Conservation (phyloP, 768 basidiomycete genomes). For the Rhizopogon vesiculosus region DNA sequence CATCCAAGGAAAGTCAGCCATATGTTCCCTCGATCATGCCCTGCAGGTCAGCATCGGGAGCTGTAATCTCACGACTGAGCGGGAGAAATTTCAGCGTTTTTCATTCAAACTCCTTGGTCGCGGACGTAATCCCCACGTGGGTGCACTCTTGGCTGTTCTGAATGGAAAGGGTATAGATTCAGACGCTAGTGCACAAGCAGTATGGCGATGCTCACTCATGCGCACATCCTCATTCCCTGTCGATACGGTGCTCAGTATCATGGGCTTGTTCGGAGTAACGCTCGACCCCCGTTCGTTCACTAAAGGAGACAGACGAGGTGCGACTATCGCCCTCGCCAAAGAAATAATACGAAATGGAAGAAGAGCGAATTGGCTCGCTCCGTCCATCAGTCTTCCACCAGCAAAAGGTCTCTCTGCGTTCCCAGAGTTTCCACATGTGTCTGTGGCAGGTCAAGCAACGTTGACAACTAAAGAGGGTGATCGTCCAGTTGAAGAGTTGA, state of each 20-base stretch:
- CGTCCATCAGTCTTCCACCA: background rate
- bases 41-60: background rate
- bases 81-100: background rate
- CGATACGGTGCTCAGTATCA: conserved; percentile 2
- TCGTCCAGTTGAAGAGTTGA: background rate
- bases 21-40: background rate
- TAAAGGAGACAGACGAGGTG: background rate
- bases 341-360: background rate
- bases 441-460: background rate
- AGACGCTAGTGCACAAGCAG: background rate
- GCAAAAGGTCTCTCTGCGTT: background rate
- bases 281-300: background rate
- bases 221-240: conserved; percentile 3
- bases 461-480: background rate
- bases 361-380: background rate
- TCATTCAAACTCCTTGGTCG: background rate
- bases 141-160: background rate
- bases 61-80: background rate
- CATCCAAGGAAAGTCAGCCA: background rate
- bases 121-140: background rate
- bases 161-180: background rate
- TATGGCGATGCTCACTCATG: background rate
- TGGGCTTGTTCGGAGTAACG: background rate
- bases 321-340: conserved; percentile 1
- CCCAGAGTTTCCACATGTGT: background rate